Evolutionary conservation across 352 stramenopile genomes (phyloP).

Genomic region (Blastocystis hominis): DNA sequence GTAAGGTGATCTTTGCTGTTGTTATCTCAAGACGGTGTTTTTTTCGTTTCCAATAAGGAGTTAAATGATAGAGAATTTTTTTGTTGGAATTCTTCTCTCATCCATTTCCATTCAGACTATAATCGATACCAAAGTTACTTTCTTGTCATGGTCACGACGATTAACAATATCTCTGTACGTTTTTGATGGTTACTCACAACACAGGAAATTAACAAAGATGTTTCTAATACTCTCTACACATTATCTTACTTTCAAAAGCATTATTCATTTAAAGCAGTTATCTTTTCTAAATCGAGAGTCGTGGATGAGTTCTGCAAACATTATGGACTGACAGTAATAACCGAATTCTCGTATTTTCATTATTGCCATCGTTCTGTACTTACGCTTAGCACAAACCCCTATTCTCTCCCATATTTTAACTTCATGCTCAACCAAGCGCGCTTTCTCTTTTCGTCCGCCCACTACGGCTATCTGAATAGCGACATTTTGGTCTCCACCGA

Average conservation of each 20-base stretch:
- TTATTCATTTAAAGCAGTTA: background rate
- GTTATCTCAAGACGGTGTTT: background rate
- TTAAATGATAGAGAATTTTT: background rate
- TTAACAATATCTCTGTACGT: background rate
- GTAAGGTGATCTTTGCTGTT: background rate
- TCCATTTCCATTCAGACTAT: background rate
- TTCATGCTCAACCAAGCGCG: background rate
- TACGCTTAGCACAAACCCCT: background rate
- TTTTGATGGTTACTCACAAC: background rate
- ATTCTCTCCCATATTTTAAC: background rate
- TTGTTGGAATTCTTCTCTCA: background rate
- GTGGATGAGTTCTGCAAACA: background rate
- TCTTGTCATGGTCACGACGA: background rate
- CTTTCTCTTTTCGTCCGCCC: background rate
- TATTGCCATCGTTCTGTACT: background rate
- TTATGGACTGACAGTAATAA: background rate
- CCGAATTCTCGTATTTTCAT: background rate
- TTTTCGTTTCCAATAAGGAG: background rate
- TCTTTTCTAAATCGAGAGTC: background rate
- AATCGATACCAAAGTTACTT: background rate
- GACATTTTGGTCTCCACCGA: background rate
- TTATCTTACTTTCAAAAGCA: conserved; percentile 9
- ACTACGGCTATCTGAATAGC: conserved; percentile 33
- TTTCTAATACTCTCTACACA: background rate
- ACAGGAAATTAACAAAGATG: background rate